These are phyloP conservation scores for Aquilaria yunnanensis DNA, from an alignment of 345 rosid genomes.

Conservation along the genomic window DNA sequence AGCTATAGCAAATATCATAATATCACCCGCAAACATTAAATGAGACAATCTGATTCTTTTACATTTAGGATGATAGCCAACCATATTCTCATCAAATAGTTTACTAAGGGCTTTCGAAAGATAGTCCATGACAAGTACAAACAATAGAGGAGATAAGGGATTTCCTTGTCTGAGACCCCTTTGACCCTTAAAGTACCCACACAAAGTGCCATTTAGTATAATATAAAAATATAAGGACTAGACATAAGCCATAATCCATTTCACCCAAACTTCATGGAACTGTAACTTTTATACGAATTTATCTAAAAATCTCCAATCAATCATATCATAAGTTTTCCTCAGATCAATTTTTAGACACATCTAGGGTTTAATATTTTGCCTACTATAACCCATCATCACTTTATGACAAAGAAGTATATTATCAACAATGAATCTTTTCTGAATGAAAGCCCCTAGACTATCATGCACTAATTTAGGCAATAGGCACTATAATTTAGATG, in stretches of 20 bases:
- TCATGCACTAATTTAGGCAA: background rate
- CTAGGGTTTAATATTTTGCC: background rate
- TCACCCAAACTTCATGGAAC: background rate
- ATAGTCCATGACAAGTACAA: background rate
- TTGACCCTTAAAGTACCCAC: background rate
- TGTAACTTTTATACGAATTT: background rate
- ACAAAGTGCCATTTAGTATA: too few relatives aligned
- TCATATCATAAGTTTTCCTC: background rate
- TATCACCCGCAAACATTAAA: background rate
- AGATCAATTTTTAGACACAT: background rate
- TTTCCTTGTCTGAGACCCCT: background rate
- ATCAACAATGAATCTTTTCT: background rate
- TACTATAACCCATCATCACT: background rate
- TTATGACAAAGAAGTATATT: background rate
- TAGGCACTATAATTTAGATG: background rate
- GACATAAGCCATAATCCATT: background rate
- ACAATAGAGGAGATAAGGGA: background rate
- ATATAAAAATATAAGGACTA: too few relatives aligned
- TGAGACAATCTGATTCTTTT: background rate
- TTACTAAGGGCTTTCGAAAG: background rate
- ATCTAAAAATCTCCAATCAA: background rate
- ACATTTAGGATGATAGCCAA: background rate
- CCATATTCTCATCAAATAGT: background rate
- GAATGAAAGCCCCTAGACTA: background rate
- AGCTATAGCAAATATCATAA: background rate